Base-by-base conservation (phyloP, 768 basidiomycete genomes). In the Lactarius psammicola region DNA sequence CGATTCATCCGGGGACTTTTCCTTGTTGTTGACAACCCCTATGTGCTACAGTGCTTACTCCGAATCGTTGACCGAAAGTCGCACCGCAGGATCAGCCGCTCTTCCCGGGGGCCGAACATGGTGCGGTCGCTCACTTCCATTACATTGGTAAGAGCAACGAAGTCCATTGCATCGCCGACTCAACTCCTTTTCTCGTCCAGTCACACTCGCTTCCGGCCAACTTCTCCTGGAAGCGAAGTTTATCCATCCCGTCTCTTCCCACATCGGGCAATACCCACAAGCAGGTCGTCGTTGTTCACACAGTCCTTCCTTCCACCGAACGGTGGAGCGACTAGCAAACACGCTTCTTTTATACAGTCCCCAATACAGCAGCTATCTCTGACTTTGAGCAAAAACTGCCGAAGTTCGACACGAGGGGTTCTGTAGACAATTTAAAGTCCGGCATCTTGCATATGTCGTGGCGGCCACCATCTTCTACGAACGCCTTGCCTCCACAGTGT, bases 371-470 rank as follows among this genome's bases (percentile, higher is more conserved):
- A 51, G 15, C 49, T 26, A 51, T 26, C 23, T 51, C 23, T n/a
- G n/a, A n/a, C 15, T 20, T 23, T 13, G 10, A 26, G 11, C 46
- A 13, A 49, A 40, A 23, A 2, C 49, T 51, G 13, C 49, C 23
- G 49, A 51, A 51, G 23, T 15, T 26, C 23, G 49, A 13, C 26
- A 26, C 49, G 49, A 51, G 49, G 49, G 4, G n/a, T n/a, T n/a
- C 10, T 51, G n/a, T 51, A 51, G 49, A 51, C n/a, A 51, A 23
- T 51, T 51, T 51, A 51, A 51, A 51, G 44, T 20, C n/a, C 44
- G 20, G 44, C 44, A 23, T 46, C 44, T 51, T 40, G 40, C 17
- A 40, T 40, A 40, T 17, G 18, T 40, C 23, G 23, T 6, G 49
- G 46, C 18, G 26, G 15, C 49, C 49, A 51, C 49, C 26, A 26